Percentiles rank a stretch among this genome's conserved stretches.
Conservation (phyloP, 768 basidiomycete genomes). For the Filobasidium wieringae region DNA sequence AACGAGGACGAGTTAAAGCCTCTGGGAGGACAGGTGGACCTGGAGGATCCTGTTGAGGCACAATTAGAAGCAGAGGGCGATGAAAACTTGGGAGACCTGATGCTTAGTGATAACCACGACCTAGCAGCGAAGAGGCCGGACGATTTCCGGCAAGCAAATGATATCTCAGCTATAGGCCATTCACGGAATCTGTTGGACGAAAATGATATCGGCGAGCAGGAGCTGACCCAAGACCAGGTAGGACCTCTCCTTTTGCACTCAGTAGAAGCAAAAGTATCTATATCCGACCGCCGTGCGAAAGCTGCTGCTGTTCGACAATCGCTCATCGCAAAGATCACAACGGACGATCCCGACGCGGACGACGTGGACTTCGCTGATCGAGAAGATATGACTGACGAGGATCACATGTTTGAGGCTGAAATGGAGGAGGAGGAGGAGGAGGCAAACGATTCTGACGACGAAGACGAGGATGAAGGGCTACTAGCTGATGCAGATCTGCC, state of each 20-base stretch:
- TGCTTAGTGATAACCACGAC: no score
- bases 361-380: slow-evolving; percentile 29
- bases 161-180: neutral
- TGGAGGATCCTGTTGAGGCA: neutral
- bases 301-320: neutral
- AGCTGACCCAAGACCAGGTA: neutral
- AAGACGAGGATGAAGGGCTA: slow-evolving; percentile 40
- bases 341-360: slow-evolving; percentile 28
- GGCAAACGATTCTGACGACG: slow-evolving; percentile 33
- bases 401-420: slow-evolving; percentile 41
- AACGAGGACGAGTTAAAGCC: neutral
- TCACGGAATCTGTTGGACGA: neutral
- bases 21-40: neutral
- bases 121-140: no score
- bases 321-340: no score
- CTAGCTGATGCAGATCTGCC: slow-evolving; percentile 41
- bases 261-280: neutral
- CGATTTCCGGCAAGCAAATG: neutral
- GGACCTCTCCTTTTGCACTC: neutral
- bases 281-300: neutral
- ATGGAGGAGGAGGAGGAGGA: slow-evolving; percentile 42
- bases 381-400: slow-evolving; percentile 38
- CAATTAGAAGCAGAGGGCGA: neutral
- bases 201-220: neutral
- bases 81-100: no score